These are phyloP conservation scores for Alnus rubra DNA, from an alignment of 306 rosid species.

Conservation along the genomic window DNA sequence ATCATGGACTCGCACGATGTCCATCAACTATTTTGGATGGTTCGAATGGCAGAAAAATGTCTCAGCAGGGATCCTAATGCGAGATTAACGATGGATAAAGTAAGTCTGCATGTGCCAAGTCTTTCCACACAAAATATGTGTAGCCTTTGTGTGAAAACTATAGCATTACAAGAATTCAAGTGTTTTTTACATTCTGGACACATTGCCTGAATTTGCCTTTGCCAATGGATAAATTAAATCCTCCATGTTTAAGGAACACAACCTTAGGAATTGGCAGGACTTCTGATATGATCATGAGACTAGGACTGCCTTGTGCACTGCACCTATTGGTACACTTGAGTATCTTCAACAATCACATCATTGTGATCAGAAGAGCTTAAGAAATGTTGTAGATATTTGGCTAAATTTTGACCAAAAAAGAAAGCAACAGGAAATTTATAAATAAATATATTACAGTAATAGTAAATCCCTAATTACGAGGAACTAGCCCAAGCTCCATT, in stretches of 20 bases:
- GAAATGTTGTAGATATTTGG: background rate
- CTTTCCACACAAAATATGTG: background rate
- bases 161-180: background rate
- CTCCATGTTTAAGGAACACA: background rate
- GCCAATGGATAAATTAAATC: background rate
- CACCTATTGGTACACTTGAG: background rate
- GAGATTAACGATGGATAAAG: conserved; percentile 63
- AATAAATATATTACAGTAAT: background rate
- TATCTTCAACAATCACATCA: background rate
- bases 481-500: too few relatives aligned
- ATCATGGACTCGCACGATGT: conserved; percentile 52
- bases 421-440: background rate
- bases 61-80: conserved; percentile 64
- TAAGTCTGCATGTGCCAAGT: conserved; percentile 21
- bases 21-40: conserved; percentile 84
- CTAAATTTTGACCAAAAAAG: background rate
- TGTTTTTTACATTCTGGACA: background rate
- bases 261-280: background rate
- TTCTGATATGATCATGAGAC: background rate
- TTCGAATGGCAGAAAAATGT: conserved; percentile 75
- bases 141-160: background rate
- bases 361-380: background rate
- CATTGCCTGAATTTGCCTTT: background rate
- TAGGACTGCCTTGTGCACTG: background rate
- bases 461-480: too few relatives aligned